A percentile compares a stretch with the other conserved stretches of the same genome.
These are phyloP conservation scores for Magnaporthiopsis poae DNA, from an alignment of 2,329 filamentous ascomycete genomes.

Conservation along the genomic window DNA sequence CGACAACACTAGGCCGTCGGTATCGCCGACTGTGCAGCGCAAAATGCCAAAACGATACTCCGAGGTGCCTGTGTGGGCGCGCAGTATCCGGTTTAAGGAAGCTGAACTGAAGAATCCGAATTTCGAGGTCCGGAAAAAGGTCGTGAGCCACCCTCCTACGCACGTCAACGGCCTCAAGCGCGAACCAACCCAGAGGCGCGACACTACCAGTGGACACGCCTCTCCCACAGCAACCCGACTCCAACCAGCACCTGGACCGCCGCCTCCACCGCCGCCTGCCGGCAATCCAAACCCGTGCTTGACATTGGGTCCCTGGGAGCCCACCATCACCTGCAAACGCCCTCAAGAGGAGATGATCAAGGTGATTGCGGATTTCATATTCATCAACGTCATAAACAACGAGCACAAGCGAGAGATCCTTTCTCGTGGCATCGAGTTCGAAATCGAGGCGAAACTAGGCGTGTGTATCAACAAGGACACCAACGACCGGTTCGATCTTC, in stretches of 20 bases:
- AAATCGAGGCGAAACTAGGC: conserved; percentile 91
- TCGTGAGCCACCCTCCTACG: conserved; percentile 11
- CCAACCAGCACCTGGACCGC: conserved; percentile 12
- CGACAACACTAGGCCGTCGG: conserved; percentile 13
- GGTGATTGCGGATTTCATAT: conserved; percentile 72
- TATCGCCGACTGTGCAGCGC: conserved; percentile 14
- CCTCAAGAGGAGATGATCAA: conserved; percentile 68
- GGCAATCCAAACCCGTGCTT: conserved; percentile 9
- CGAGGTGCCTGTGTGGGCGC: conserved; percentile 40
- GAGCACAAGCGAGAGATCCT: conserved; percentile 55
- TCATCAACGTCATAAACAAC: conserved; percentile 56
- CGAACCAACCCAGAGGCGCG: conserved; percentile 19
- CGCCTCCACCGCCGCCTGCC: neutral
- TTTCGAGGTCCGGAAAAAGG: conserved; percentile 33
- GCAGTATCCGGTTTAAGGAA: conserved; percentile 18
- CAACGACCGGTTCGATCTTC: conserved; percentile 56
- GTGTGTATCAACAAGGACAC: conserved; percentile 66
- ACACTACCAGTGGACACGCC: conserved; percentile 31
- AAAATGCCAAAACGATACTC: conserved; percentile 31
- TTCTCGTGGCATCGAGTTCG: conserved; percentile 62
- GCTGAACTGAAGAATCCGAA: conserved; percentile 31
- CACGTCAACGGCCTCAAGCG: conserved; percentile 30
- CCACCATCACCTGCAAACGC: conserved; percentile 57
- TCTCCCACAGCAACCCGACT: conserved; percentile 35
- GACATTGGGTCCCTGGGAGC: conserved; percentile 50